Conservation (phyloP, 2,329 filamentous ascomycete species). For the Colletotrichum sp. region DNA sequence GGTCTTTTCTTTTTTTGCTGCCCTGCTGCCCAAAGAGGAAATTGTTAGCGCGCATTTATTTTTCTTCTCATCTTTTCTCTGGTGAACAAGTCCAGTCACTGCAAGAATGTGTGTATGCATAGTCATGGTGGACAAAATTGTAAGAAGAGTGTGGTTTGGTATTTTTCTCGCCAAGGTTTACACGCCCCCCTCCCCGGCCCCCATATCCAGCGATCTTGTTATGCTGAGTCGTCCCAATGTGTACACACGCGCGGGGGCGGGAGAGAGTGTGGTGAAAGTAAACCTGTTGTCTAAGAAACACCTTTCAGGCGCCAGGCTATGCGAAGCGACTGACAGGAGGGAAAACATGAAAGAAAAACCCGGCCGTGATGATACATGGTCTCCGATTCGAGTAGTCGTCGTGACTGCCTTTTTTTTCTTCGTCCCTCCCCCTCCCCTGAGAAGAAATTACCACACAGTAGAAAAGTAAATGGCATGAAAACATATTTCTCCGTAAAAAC, state of each 20-base stretch:
- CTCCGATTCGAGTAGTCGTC: not conserved
- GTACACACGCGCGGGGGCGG: not conserved
- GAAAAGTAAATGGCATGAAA: not conserved
- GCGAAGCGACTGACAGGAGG: not conserved
- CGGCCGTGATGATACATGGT: slow-evolving; percentile 1
- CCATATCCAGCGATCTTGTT: not conserved
- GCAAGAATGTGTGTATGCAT: not conserved
- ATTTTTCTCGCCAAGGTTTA: not conserved
- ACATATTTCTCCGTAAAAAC: not conserved
- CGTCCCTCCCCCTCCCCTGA: not conserved
- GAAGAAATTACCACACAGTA: not conserved
- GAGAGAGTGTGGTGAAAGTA: not conserved
- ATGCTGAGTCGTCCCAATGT: not conserved
- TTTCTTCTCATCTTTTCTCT: too few relatives aligned
- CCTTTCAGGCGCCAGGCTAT: not conserved
- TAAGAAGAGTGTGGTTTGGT: not conserved
- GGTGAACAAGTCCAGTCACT: not conserved
- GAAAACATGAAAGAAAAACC: not conserved
- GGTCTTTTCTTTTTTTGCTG: not conserved
- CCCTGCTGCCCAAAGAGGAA: not conserved
- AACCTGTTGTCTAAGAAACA: not conserved
- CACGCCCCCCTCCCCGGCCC: not conserved
- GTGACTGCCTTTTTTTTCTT: not conserved
- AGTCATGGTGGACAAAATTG: not conserved
- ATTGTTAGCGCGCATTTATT: not conserved